phyloP scores from a whole-genome alignment of 2,329 filamentous ascomycete species.

The Lasiodiplodia sp. region DNA sequence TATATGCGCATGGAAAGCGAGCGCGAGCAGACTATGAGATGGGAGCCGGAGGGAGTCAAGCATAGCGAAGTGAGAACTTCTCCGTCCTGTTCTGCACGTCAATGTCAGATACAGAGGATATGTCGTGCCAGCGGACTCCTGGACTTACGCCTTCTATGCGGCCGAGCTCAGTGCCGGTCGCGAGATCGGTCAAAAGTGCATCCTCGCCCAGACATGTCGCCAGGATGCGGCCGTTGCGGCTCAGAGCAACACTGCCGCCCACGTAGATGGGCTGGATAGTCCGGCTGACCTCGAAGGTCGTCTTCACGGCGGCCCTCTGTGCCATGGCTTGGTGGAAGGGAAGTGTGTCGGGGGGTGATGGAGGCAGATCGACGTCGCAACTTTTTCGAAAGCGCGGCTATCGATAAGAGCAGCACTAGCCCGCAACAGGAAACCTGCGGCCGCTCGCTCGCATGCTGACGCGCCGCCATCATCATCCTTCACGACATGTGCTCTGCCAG shows the following conservation, averaged over 20 bases:
- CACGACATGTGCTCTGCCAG: slow-evolving; percentile 7
- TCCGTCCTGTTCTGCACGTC: slow-evolving; percentile 55
- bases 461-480: not conserved
- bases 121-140: slow-evolving; percentile 11
- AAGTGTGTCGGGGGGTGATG: not conserved
- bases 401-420: slow-evolving; percentile 3
- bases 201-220: slow-evolving; percentile 93
- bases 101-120: slow-evolving; percentile 44
- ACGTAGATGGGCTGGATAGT: slow-evolving; percentile 94
- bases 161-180: slow-evolving; percentile 81
- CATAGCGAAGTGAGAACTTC: slow-evolving; percentile 79
- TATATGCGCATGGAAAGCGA: slow-evolving; percentile 97
- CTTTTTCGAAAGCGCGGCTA: slow-evolving; percentile 22
- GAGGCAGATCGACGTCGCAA: slow-evolving; percentile 8
- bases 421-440: not conserved
- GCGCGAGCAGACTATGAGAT: slow-evolving; percentile 89
- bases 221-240: slow-evolving; percentile 80
- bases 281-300: slow-evolving; percentile 84
- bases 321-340: slow-evolving; percentile 49
- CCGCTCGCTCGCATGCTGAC: slow-evolving; percentile 1
- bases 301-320: slow-evolving; percentile 71
- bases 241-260: slow-evolving; percentile 84
- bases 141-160: slow-evolving; percentile 81
- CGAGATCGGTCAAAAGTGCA: slow-evolving; percentile 83
- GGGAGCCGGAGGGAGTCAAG: slow-evolving; percentile 85